Evolutionary conservation across 345 rosid species (phyloP).

Genomic region (Lenwebbia sp.): DNA sequence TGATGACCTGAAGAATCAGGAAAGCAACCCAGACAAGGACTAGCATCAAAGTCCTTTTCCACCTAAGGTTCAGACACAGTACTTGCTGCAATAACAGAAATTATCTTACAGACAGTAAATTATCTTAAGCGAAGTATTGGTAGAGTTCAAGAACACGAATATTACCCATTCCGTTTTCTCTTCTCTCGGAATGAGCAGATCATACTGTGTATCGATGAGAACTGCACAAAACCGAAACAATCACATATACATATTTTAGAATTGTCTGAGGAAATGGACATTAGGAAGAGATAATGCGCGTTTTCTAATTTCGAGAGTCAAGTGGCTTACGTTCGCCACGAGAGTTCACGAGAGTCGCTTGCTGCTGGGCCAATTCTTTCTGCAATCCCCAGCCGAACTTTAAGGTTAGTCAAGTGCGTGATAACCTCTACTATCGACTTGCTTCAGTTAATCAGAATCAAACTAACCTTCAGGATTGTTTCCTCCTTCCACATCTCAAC

Average conservation of each 20-base stretch:
- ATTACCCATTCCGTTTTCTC: conserved; percentile 53
- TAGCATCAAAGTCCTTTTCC: conserved; percentile 52
- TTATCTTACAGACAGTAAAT: no score
- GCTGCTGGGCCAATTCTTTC: conserved; percentile 52
- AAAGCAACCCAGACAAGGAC: conserved; percentile 49
- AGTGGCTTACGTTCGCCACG: conserved; percentile 64
- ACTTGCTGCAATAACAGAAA: conserved; percentile 32
- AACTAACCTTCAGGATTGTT: conserved; percentile 53
- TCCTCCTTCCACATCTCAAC: conserved; percentile 91
- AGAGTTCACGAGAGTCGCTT: conserved; percentile 36
- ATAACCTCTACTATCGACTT: background rate
- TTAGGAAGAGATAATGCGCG: background rate
- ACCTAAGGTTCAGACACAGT: conserved; percentile 52
- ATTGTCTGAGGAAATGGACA: background rate
- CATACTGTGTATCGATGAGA: conserved; percentile 64
- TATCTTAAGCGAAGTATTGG: background rate
- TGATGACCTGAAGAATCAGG: conserved; percentile 64
- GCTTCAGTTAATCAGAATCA: background rate
- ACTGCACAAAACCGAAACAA: conserved; percentile 19
- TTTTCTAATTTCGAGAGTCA: background rate
- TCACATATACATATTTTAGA: background rate
- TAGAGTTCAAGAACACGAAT: background rate
- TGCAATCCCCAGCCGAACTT: conserved; percentile 14
- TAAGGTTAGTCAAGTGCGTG: background rate
- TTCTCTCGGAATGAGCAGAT: conserved; percentile 58